phyloP scores from a whole-genome alignment of 1,284 basidiomycete species.

The Trametes versicolor region DNA sequence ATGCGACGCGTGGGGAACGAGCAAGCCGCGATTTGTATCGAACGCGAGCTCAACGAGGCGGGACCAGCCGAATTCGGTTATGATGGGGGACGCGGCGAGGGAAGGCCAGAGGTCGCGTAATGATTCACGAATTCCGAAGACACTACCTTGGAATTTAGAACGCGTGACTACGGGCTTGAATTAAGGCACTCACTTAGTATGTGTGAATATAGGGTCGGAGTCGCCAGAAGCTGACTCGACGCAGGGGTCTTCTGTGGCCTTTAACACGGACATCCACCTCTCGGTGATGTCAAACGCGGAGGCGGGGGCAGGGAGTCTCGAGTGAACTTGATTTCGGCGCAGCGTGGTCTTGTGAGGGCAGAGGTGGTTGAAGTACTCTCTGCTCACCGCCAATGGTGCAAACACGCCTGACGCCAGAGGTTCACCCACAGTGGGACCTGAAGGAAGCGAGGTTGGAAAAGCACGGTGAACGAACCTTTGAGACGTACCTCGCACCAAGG shows the following conservation, averaged over 20 bases:
- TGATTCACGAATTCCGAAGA: constrained; percentile 46
- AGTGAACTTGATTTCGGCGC: constrained; percentile 27
- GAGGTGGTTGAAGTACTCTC: constrained; percentile 48
- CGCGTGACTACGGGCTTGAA: too few species aligned
- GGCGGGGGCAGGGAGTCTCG: neutral
- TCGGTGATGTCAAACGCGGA: constrained; percentile 47
- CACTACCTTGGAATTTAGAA: constrained; percentile 36
- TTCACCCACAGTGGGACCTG: constrained; percentile 53
- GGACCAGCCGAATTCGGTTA: constrained; percentile 53
- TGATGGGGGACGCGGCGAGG: constrained; percentile 49
- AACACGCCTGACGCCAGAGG: constrained; percentile 42
- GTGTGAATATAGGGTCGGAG: constrained; percentile 51
- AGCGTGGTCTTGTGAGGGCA: constrained; percentile 47
- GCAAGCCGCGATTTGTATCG: constrained; percentile 46
- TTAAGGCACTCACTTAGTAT: constrained; percentile 50
- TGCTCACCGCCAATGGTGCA: constrained; percentile 47
- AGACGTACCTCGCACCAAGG: constrained; percentile 57
- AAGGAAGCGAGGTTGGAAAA: neutral
- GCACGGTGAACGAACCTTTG: neutral
- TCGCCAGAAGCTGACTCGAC: constrained; percentile 23
- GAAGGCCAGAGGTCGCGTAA: constrained; percentile 48
- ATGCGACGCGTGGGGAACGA: constrained; percentile 29
- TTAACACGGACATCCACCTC: constrained; percentile 60
- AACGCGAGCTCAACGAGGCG: constrained; percentile 51
- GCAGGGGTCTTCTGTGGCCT: constrained; percentile 53